Evolutionary conservation across 305 asterid genomes (phyloP), one percentile per base, ranked within the genome.

Genomic region (Plantago lanceolata): DNA sequence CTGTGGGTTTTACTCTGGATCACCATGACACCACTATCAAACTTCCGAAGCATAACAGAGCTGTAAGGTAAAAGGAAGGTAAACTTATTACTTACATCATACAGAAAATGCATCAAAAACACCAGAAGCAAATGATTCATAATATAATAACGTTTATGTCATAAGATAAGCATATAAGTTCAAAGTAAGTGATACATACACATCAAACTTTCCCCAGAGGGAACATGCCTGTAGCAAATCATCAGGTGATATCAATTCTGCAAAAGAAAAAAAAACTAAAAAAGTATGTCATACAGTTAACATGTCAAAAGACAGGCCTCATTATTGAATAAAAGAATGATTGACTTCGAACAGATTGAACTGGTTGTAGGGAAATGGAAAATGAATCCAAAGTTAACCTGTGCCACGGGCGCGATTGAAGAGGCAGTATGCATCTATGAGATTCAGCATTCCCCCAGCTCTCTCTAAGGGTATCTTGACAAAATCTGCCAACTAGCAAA

Each of bases 351-450:
- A 31, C 37, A 66, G 26, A 59, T 65, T 56, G 16, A 6, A 44
- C 43, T 24, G 51, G 26, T 29, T 49, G 15, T 54, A 60, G 61
- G 61, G 28, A 78, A 48, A 37, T 35, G n/a, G 64, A 37, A 37
- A 35, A 61, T 33, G 58, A 61, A 55, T 7, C 35, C 55, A 52
- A 68, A 64, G n/a, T 51, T 63, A 63, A 89, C 97, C 97, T 87
- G 98, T 92, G 70, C 98, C 98, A 65, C 98, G 93, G 66, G 98
- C 98, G 55, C 97, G 91, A 76, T 92, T 92, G 81, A 92, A 92
- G 58, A 85, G 93, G 82, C 97, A 92, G 81, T 92, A 92, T 17
- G 87, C 68, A 79, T 92, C 98, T 28, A 89, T 89, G 63, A 92
- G 79, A 72, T 87, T 92, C 61, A 92, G 73, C 88, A 85, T 92